phyloP scores from a whole-genome alignment of 257 asterid genomes.

The Solanum okadae region DNA sequence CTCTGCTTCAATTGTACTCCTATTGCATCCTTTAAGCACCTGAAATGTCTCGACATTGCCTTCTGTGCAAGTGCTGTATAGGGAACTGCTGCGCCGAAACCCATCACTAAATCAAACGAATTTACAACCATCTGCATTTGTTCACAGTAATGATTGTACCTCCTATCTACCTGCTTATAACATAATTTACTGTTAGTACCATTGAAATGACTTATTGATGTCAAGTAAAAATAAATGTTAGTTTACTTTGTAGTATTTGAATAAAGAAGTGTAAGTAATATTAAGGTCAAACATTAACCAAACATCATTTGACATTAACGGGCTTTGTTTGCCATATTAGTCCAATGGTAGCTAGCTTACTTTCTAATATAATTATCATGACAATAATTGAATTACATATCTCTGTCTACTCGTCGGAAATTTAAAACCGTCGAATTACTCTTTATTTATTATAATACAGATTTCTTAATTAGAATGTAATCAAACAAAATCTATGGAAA shows the following conservation, averaged over 20 bases:
- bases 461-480: background rate
- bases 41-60: slow-evolving; percentile 94
- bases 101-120: slow-evolving; percentile 95
- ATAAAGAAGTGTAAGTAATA: background rate
- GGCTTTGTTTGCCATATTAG: background rate
- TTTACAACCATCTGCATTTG: slow-evolving; percentile 99
- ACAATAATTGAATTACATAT: background rate
- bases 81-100: slow-evolving; percentile 89
- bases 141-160: slow-evolving; percentile 92
- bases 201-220: slow-evolving; percentile 37
- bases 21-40: slow-evolving; percentile 85
- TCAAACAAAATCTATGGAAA: slow-evolving; percentile 20
- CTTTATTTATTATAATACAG: slow-evolving; percentile 4
- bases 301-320: background rate
- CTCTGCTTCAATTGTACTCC: slow-evolving; percentile 58
- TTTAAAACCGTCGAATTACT: slow-evolving; percentile 8
- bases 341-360: background rate
- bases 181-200: background rate
- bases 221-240: slow-evolving; percentile 19
- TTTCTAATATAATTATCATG: background rate
- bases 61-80: slow-evolving; percentile 79
- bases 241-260: background rate
- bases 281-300: slow-evolving; percentile 22
- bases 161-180: slow-evolving; percentile 65
- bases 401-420: slow-evolving; percentile 11